Base-by-base conservation (phyloP, 192 early-diverging fungal species). In the Physocladia obscura region DNA sequence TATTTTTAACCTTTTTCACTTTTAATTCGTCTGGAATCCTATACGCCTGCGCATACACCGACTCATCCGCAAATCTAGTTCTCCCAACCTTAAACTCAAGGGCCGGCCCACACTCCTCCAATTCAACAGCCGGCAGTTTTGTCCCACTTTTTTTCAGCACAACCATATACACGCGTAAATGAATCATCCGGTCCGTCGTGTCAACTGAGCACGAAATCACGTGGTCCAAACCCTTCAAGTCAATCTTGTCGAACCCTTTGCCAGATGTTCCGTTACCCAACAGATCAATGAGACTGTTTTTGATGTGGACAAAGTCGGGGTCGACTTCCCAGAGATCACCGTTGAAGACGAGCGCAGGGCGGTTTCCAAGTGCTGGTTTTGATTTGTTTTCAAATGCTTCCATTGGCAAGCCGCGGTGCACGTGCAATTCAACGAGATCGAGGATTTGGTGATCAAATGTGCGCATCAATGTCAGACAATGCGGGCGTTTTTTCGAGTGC, bases 401-500 rank as follows among this genome's bases (percentile, higher is more conserved):
- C 82, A 94, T 90, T 0, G 90, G 75, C 29, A 81, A 76, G 38
- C 84, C 84, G 30, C 86, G 79, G 60, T 89, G 87, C 19, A 99
- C 83, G 4, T 92, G 92, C 38, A 99, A 74, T 77, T 99, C 97
- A 38, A 96, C 76, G 94, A 98, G 95, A 70, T 99, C 96, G 67
- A 99, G 78, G 44, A 98, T 75, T 73, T 94, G 90, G 77, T 94
- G 84, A 74, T 99, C 90, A 82, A 96, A 99, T 79, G 89, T 95
- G 29, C 97, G 88, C 6, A 89, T 88, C 62, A 99, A 88, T 1
- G 89, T 86, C 63, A 99, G 78, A 76, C 95, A 97, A 74, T 98
- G 88, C 22, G 97, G 96, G 60, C 96, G 83, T 79, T 99, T 99
- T 79, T 99, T 99, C 62, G 89, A 90, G 78, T 98, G 95, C 38